Percentiles rank a stretch among this genome's conserved stretches.
These are phyloP conservation scores for Aspergillus caelatus DNA, from an alignment of 2,329 filamentous ascomycete genomes.

Conservation along the genomic window DNA sequence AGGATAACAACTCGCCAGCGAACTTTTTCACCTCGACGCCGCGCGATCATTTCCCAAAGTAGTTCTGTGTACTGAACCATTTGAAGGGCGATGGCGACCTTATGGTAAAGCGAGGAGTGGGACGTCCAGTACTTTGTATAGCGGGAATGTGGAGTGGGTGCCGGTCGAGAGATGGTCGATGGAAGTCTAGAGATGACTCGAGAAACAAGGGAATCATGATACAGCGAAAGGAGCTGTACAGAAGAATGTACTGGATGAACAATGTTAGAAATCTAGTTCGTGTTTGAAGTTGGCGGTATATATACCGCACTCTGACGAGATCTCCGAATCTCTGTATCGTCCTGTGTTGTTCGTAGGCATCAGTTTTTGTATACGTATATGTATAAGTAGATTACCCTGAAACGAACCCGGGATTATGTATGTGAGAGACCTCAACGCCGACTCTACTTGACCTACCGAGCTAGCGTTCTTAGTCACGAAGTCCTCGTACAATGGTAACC, in stretches of 20 bases:
- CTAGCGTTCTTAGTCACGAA: slow-evolving; percentile 95
- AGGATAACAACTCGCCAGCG: slow-evolving; percentile 87
- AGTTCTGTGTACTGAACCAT: slow-evolving; percentile 94
- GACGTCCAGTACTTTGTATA: slow-evolving; percentile 67
- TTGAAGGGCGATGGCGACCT: slow-evolving; percentile 79
- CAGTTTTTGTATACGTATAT: slow-evolving; percentile 9
- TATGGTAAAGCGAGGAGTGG: slow-evolving; percentile 71
- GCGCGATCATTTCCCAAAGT: slow-evolving; percentile 96
- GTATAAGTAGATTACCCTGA: not conserved
- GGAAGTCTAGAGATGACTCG: slow-evolving; percentile 62
- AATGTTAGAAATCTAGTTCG: slow-evolving; percentile 14
- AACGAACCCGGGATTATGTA: slow-evolving; percentile 82
- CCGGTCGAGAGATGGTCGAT: slow-evolving; percentile 52
- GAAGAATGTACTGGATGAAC: slow-evolving; percentile 69
- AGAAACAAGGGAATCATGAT: slow-evolving; percentile 85
- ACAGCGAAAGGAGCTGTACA: slow-evolving; percentile 86
- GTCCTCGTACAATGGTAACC: slow-evolving; percentile 54
- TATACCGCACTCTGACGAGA: slow-evolving; percentile 83
- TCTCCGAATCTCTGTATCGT: slow-evolving; percentile 73
- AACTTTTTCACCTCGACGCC: slow-evolving; percentile 74
- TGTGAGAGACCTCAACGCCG: slow-evolving; percentile 84
- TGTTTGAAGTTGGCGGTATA: not conserved
- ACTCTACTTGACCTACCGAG: slow-evolving; percentile 94
- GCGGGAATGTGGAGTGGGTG: slow-evolving; percentile 61
- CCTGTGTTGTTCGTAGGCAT: slow-evolving; percentile 27